Percentiles rank a stretch among this genome's conserved stretches.
Conservation (phyloP, 176 grass and related monocot genomes). For the Saccharum officinarum region DNA sequence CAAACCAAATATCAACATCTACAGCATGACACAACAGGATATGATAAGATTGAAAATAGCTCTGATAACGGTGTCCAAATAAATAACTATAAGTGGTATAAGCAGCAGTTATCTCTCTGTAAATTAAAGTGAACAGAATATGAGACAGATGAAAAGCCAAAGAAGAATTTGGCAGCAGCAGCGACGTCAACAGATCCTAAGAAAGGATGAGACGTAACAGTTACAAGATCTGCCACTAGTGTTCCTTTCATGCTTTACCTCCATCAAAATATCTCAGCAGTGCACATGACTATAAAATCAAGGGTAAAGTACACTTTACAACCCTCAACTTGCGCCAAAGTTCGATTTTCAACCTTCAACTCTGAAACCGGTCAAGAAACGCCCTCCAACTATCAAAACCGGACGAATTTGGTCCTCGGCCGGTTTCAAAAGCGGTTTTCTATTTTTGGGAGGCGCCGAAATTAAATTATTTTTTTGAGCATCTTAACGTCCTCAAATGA, state of each 20-base stretch:
- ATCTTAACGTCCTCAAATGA: too few relatives aligned
- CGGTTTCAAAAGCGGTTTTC: too few relatives aligned
- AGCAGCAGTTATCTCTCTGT: background rate
- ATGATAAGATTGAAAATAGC: slow-evolving; percentile 2
- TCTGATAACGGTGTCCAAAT: background rate
- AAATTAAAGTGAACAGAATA: slow-evolving; percentile 15
- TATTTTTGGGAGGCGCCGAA: too few relatives aligned
- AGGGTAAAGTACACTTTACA: too few relatives aligned
- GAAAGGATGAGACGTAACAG: slow-evolving; percentile 23
- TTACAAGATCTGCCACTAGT: slow-evolving; percentile 19
- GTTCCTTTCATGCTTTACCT: slow-evolving; percentile 10
- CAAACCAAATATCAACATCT: slow-evolving; percentile 20
- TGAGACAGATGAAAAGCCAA: slow-evolving; percentile 2
- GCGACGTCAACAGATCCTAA: slow-evolving; percentile 28
- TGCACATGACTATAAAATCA: background rate
- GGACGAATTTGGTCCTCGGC: too few relatives aligned
- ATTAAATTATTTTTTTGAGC: too few relatives aligned
- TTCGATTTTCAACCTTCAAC: too few relatives aligned
- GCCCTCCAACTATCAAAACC: too few relatives aligned
- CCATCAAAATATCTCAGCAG: background rate
- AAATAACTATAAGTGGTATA: background rate
- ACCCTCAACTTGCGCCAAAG: too few relatives aligned
- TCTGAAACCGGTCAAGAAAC: too few relatives aligned
- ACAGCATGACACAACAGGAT: background rate
- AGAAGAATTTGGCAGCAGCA: slow-evolving; percentile 17